Evolutionary conservation across 1,284 basidiomycete species (phyloP), one percentile per base, ranked within the genome.

Genomic region (Naganishia cerealis): DNA sequence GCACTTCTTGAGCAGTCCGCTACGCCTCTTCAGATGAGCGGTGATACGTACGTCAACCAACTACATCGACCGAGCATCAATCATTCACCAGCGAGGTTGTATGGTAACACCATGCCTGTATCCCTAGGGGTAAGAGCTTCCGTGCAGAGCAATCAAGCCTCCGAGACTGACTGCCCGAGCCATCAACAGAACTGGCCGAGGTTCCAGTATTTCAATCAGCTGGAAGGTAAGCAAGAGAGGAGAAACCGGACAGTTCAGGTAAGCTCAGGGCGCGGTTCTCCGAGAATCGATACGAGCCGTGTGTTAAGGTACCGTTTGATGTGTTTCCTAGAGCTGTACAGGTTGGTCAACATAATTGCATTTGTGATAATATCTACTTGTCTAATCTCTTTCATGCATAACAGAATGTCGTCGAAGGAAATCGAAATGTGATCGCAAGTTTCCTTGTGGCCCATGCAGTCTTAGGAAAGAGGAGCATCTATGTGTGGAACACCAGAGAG

Each of bases 361-460:
- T 33, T 46, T 39, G 16, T 24, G 9, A 4, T 24, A 18, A n/a
- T 24, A n/a, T 2, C 46, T n/a, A 50, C 9, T 21, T 46, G 43
- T n/a, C 21, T 50, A 24, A 50, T 24, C 2, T 10, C 1, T 21
- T 50, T n/a, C 21, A 10, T 24, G 9, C 24, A n/a, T 8, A 9
- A 21, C 24, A 62, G 59, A 62, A 62, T 65, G 62, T 29, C 52
- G 62, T 18, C 36, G 62, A 26, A 54, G 62, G 39, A 65, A 65
- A 55, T 55, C 62, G 12, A 65, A 68, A 55, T 66, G 67, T 38
- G 67, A 68, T 59, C 67, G 67, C 67, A 68, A 68, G 43, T 68
- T 68, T 39, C 67, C 67, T 26, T 68, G 67, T 65, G 61, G 59
- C 10, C 67, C 67, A 8, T 68, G 67, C 29, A 57, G 29, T 8